Base-by-base conservation (phyloP, 2,329 filamentous ascomycete genomes). In the Penicillium sp. region DNA sequence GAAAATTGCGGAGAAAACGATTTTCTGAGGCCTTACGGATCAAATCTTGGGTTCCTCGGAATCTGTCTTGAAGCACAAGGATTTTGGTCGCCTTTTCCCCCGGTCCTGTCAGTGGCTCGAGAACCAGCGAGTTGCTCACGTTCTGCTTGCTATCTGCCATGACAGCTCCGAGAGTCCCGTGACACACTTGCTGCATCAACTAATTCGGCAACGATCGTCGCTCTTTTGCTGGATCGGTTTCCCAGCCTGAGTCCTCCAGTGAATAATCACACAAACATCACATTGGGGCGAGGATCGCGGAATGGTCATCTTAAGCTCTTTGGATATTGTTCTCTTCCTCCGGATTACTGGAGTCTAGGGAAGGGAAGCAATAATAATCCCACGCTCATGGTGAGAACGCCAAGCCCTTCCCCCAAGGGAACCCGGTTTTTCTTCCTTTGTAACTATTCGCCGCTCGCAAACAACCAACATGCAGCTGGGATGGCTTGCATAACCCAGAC, bases 401-500 rank as follows among this genome's bases (percentile, higher is more conserved):
- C 9, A 13, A 38, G 35, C 35, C 8, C 21, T 26, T 41, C 35
- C 35, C 35, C 35, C 5, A 11, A 41, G 35, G 19, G 26, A 21
- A 7, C 46, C 46, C 21, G 11, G 17, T 8, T 29, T 23, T 48
- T 21, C 19, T 48, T 7, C 23, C 21, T 45, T 26, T 29, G 53
- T 48, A 56, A 21, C 31, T 38, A 13, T 58, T 45, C 38, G 56
- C 23, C 29, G 48, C 55, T 48, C n/a, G 47, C 56, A 51, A 35
- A 47, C 48, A 59, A 47, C 56, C 30, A 58, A 46, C 7, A 26
- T 52, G 59, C 19, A 45, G 48, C 48, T n/a, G n/a, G n/a, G 30
- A 62, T 58, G 60, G 60, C 55, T 53, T 54, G 52, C 57, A 60
- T 60, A 55, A 61, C 21, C 48, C 50, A 21, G 21, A 21, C 21